These are phyloP conservation scores for Suhomyces ambrosiae DNA, from an alignment of 1,139 yeast genomes.

Conservation along the genomic window DNA sequence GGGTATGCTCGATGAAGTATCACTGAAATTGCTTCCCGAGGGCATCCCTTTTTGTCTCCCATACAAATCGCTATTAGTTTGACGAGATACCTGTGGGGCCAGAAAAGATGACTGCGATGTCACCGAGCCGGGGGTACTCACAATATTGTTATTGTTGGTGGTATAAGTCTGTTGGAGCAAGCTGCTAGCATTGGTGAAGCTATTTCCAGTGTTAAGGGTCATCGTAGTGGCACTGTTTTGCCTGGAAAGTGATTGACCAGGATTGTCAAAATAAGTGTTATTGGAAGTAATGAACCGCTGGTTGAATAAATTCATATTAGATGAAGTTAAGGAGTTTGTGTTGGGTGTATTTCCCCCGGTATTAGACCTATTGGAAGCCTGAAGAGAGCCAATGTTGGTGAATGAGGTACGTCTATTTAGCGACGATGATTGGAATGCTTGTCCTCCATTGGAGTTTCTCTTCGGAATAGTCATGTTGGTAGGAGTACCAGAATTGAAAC, in stretches of 20 bases:
- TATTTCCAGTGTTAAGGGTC: slow-evolving; percentile 7
- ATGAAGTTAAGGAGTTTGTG: slow-evolving; percentile 27
- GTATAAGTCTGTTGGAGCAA: slow-evolving; percentile 2
- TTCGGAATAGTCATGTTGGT: slow-evolving; percentile 9
- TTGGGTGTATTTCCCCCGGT: slow-evolving; percentile 12
- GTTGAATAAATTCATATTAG: slow-evolving; percentile 32
- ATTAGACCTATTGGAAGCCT: slow-evolving; percentile 8
- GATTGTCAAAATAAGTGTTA: slow-evolving; percentile 33
- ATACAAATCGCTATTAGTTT: background rate
- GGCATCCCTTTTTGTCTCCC: slow-evolving; percentile 2
- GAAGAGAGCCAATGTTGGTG: slow-evolving; percentile 19
- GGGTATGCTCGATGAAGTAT: slow-evolving; percentile 17
- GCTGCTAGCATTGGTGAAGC: slow-evolving; percentile 3
- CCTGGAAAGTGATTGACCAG: slow-evolving; percentile 13
- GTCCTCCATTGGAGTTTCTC: slow-evolving; percentile 9
- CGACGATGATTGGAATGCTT: slow-evolving; percentile 25
- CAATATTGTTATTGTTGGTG: slow-evolving; percentile 10
- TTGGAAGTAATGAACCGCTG: slow-evolving; percentile 24
- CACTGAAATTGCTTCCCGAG: slow-evolving; percentile 8
- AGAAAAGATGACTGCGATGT: slow-evolving; percentile 21
- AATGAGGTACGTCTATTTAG: slow-evolving; percentile 25
- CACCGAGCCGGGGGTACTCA: slow-evolving; percentile 28
- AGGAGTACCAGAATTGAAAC: slow-evolving; percentile 5
- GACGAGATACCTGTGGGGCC: slow-evolving; percentile 15
- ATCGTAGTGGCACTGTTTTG: slow-evolving; percentile 19